These are phyloP conservation scores for Penicillium sp. DNA, from an alignment of 2,329 filamentous ascomycete species.

Conservation along the genomic window DNA sequence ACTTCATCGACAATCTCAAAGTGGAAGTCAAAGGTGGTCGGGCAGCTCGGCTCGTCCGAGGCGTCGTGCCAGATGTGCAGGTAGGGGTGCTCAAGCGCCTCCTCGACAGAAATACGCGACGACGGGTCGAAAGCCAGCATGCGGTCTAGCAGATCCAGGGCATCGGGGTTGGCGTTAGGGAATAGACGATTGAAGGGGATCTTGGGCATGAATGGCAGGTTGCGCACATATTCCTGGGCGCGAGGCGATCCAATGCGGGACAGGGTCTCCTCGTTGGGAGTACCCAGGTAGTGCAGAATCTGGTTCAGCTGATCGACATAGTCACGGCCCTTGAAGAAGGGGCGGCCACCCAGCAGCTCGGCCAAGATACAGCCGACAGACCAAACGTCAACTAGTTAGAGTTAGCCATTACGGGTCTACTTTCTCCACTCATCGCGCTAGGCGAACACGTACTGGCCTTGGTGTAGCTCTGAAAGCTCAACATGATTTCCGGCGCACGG, in stretches of 20 bases:
- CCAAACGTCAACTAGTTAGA: slow-evolving; percentile 86
- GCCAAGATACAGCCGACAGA: slow-evolving; percentile 97
- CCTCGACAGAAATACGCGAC: slow-evolving; percentile 89
- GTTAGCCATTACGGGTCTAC: slow-evolving; percentile 6
- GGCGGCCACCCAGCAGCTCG: slow-evolving; percentile 90
- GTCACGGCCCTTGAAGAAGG: slow-evolving; percentile 98
- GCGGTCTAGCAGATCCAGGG: slow-evolving; percentile 89
- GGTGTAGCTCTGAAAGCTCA: slow-evolving; percentile 99
- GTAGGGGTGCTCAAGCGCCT: slow-evolving; percentile 94
- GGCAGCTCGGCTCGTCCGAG: slow-evolving; percentile 91
- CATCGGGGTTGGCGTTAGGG: slow-evolving; percentile 92
- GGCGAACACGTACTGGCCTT: slow-evolving; percentile 85
- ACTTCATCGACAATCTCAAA: slow-evolving; percentile 98
- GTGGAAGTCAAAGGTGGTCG: slow-evolving; percentile 94
- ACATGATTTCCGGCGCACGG: slow-evolving; percentile 97
- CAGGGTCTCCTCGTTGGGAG: slow-evolving; percentile 92
- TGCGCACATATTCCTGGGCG: slow-evolving; percentile 97
- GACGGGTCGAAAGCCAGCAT: slow-evolving; percentile 98
- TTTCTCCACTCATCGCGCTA: background rate
- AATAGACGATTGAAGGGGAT: slow-evolving; percentile 87
- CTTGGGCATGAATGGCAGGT: slow-evolving; percentile 93
- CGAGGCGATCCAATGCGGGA: slow-evolving; percentile 91
- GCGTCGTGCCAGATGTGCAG: slow-evolving; percentile 98
- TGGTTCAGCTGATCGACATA: slow-evolving; percentile 99
- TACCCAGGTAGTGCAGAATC: slow-evolving; percentile 96